Evolutionary conservation across 305 asterid species (phyloP).

Genomic region (Fraxinus velutina): DNA sequence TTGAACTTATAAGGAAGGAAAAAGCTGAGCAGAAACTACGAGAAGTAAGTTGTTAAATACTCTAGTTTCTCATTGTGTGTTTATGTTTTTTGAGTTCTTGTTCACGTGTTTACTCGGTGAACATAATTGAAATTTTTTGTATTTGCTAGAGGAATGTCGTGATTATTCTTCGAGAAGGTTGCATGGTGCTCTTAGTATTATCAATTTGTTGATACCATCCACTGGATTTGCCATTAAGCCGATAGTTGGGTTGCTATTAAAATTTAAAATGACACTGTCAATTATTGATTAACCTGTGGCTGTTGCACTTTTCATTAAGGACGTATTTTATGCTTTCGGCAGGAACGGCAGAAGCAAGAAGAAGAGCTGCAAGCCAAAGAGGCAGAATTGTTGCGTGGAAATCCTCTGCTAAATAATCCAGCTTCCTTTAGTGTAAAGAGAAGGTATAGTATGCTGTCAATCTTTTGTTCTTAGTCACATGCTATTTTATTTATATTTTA

Average conservation of each 20-base stretch:
- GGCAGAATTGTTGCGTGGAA: constrained; percentile 73
- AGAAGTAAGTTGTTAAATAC: constrained; percentile 43
- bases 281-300: background rate
- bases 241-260: background rate
- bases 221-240: background rate
- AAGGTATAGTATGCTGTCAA: constrained; percentile 44
- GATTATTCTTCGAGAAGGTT: background rate
- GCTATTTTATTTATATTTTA: background rate
- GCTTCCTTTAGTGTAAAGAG: constrained; percentile 77
- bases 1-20: constrained; percentile 82
- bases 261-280: background rate
- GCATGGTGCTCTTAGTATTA: background rate
- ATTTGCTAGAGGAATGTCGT: background rate
- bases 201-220: background rate
- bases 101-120: background rate
- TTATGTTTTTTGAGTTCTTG: background rate
- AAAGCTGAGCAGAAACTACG: constrained; percentile 80
- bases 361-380: constrained; percentile 86
- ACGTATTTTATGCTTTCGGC: constrained; percentile 20
- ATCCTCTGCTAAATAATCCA: constrained; percentile 74
- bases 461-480: background rate
- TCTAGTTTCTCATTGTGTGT: background rate
- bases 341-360: constrained; percentile 68
- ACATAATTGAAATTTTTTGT: background rate
- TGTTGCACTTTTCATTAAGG: background rate